Base-by-base conservation (phyloP, 305 asterid genomes). In the Nicotiana rustica region DNA sequence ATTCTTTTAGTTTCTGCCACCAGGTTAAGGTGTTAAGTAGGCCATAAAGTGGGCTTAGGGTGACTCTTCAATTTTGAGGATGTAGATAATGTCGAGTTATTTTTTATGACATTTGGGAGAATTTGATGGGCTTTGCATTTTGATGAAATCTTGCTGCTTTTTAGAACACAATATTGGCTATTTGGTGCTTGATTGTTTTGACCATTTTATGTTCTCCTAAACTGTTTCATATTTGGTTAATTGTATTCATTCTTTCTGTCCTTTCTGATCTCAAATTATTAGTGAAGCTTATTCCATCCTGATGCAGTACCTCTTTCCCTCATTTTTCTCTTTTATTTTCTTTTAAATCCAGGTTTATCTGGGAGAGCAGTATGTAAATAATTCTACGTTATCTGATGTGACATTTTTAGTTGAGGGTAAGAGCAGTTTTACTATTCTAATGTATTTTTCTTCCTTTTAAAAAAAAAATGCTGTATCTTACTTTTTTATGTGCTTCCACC, bases 391-490 rank as follows among this genome's bases (percentile, higher is more conserved):
- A 65, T 92, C 99, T 25, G 99, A 97, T 79, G 99, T 97, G 84
- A 95, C 97, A 67, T 97, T 95, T 88, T 91, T 97, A 85, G 93
- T 97, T 83, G 99, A 97, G 95, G 99, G 99, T 97, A 79, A 55
- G 66, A 85, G 81, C 29, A 55, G 77, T 64, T 56, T 69, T 83
- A 47, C 68, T 78, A 73, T 81, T 65, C 67, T 29, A 78, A 77
- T 82, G 13, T 15, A 38, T 52, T 21, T 4, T n/a, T 76, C 10
- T 76, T 55, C 31, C 49, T 35, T 55, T 76, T 49, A 31, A 25
- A 25, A 25, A 25, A 25, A 25, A 9, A 55, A 29, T 31, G 47
- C 5, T 76, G 29, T 15, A 14, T 10, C 62, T 17, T 21, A 56
- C 44, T 13, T 75, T 52, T 31, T 76, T 31, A 18, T 76, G 15